Evolutionary conservation across 805 yeast genomes (phyloP), one percentile per base, ranked within the genome.

Genomic region (Torulaspora indica): DNA sequence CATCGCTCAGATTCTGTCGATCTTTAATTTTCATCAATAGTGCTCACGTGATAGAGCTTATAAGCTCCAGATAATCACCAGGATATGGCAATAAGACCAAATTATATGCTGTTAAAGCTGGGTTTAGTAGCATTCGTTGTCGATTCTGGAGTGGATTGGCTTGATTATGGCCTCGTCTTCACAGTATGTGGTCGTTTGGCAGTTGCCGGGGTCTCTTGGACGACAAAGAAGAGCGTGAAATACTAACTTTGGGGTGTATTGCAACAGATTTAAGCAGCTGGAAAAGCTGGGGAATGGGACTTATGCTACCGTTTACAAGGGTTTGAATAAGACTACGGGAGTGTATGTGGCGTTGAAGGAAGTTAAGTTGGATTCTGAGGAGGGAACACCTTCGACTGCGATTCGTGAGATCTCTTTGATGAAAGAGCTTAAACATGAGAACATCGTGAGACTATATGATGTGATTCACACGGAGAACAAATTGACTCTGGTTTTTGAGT

Each of bases 301-400:
- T 2, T 91, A 93, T 64, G 98, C 98, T 42, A 97, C 95, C 25
- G 98, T 93, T 8, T 93, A 93, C 70, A 93, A 91, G 65, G 98
- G 98, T 1, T 73, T 89, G 40, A 97, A 91, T 62, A 82, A 79
- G 53, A 89, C 91, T 63, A 85, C 89, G 54, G 91, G 91, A 69
- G 77, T 96, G n/a, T 79, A 89, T 35, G 98, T 93, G 29, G 98
- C 98, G 0, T 72, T 93, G 55, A 93, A 93, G 67, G 95, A 93
- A 69, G 95, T 93, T 64, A 79, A 98, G 46, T 71, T 93, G 42
- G 98, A 93, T 64, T 87, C 95, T 15, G 98, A 93, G 66, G 98
- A 93, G 65, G 98, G 98, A 14, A 97, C 95, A 17, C 98, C 98
- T 1, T 89, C 97, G 1, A 93, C 98, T 0, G 98, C 98, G 5